Conservation (phyloP, 768 basidiomycete species). For the Cubamyces lactineus region DNA sequence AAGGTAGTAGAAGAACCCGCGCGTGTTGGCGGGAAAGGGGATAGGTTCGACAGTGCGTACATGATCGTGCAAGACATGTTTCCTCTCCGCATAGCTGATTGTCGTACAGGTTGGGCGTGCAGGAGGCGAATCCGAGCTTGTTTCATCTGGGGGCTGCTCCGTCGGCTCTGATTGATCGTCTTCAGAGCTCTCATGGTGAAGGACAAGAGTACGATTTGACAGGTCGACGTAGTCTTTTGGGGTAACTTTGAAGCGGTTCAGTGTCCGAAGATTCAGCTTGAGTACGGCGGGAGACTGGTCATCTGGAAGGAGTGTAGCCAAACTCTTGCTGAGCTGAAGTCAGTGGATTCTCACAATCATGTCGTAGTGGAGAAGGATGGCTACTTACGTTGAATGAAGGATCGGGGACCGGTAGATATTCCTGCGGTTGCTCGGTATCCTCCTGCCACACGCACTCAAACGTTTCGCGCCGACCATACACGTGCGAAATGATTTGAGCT, state of each 20-base stretch:
- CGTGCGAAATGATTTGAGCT: no score
- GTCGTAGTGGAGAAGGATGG: no score
- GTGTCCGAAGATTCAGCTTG: background rate
- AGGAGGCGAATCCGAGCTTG: no score
- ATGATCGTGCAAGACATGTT: no score
- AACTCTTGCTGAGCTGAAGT: no score
- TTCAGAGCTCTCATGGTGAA: background rate
- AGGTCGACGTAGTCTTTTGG: constrained; percentile 8
- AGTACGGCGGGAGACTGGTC: background rate
- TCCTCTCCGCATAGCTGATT: no score
- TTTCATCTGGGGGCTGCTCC: background rate
- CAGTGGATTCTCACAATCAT: no score
- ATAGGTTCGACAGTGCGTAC: background rate
- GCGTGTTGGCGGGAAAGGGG: constrained; percentile 11
- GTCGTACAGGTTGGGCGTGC: background rate
- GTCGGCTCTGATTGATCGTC: background rate
- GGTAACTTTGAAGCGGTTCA: background rate
- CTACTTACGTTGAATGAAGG: no score
- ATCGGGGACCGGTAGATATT: no score
- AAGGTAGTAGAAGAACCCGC: constrained; percentile 15
- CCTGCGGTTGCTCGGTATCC: no score
- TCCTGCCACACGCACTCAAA: no score
- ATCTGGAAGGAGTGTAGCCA: background rate
- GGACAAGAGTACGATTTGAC: background rate
- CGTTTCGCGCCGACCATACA: no score